Evolutionary conservation across 371 early-diverging fungal genomes (phyloP), one percentile per base, ranked within the genome.

Genomic region (Mortierella sp.): DNA sequence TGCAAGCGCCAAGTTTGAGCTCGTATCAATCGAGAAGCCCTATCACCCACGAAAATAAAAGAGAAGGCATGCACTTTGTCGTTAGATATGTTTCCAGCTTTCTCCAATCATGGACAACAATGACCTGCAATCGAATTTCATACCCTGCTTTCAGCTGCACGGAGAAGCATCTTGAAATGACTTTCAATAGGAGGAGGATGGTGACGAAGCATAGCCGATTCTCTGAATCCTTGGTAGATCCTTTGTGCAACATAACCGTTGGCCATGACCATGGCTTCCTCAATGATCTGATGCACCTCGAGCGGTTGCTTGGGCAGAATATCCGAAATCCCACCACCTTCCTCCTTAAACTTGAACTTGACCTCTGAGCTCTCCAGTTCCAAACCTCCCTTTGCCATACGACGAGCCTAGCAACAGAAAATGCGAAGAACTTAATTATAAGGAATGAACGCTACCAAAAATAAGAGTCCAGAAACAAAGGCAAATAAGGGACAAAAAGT

Each of bases 181-280:
- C 90, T 89, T 26, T 89, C 73, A 6, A 89, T 89, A 6, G 98
- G 97, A 11, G 93, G 90, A 24, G 93, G 92, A 83, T 98, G 98
- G 6, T 92, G 91, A 76, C 98, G 94, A 34, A 99, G 93, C 83
- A 99, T 90, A 31, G 99, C 96, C 31, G 96, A 92, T 24, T 94
- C 95, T 21, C 96, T 96, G 87, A 94, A 96, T 1, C 93, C 88
- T 44, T 93, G 88, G 83, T 95, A 94, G 21, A 98, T 96, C 73
- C 95, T 90, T 70, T 94, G 92, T 6, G 99, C 99, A 2, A 99
- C 99, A 10, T 93, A 93, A 2, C 95, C 92, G 88, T 99, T 99
- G 28, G 99, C 99, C 76, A 99, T 91, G 79, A 99, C 93, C 99
- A 99, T 99, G 75, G 99, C 98, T 89, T 99, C 99, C 80, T 99